Evolutionary conservation across 2,329 filamentous ascomycete species (phyloP), one percentile per base, ranked within the genome.

Genomic region (Fusarium nodosum): DNA sequence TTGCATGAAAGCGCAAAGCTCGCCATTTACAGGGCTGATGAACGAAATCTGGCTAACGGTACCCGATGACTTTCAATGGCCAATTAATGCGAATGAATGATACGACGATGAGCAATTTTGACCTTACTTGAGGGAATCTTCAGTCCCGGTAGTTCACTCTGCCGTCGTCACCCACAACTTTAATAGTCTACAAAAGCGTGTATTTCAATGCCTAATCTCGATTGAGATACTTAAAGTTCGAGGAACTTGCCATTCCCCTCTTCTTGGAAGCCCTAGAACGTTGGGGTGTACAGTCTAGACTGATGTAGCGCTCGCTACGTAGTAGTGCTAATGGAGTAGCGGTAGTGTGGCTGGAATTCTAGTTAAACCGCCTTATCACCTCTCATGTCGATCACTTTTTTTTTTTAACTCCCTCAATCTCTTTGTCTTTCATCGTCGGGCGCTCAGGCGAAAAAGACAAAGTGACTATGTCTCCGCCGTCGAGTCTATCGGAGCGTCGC

Each of bases 1-100:
- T 13, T 42, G 12, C 20, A n/a, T n/a, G 33, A 24, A 24, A 33
- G 53, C 22, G 12, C 5, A 9, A 5, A 15, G 5, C 24, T 72
- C 57, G 57, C 57, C 52, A 72, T 71, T 57, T 62, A 18, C 47
- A 69, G 65, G 66, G 60, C 59, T 50, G 42, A 61, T 56, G 41
- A 31, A 44, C n/a, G 50, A 7, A n/a, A 52, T 26, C 47, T 18
- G 33, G 13, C 18, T 16, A 6, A 4, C 5, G 13, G 18, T 26
- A 26, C 1, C 39, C 13, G 2, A 10, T 9, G 22, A 16, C 22
- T 6, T 12, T 44, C 12, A 7, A 3, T 5, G 20, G 8, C 60
- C 65, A 68, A 68, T 68, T 16, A 41, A 8, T 18, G 3, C 7
- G 15, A 8, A 9, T 12, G 3, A 8, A 10, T 2, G 13, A 24